Evolutionary conservation across 2,329 filamentous ascomycete species (phyloP).

Genomic region (Ustilaginoidea virens): DNA sequence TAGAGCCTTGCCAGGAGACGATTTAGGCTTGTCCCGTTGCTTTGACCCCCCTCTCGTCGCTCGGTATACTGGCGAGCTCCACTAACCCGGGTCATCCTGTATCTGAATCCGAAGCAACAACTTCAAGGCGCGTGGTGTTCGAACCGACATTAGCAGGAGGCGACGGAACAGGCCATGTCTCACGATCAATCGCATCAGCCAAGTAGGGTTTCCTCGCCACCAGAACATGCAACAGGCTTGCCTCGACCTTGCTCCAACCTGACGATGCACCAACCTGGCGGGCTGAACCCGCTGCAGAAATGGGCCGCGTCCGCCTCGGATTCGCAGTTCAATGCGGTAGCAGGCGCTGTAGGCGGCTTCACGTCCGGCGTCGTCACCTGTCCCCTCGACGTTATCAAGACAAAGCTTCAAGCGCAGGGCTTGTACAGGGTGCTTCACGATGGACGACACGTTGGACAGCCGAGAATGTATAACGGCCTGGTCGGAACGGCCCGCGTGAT

Average conservation of each 20-base stretch:
- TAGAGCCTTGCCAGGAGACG: background rate
- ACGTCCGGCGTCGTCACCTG: slow-evolving; percentile 91
- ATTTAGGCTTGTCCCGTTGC: slow-evolving; percentile 1
- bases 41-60: too few species aligned
- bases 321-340: slow-evolving; percentile 63
- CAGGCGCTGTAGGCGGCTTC: slow-evolving; percentile 79
- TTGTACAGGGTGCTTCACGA: slow-evolving; percentile 48
- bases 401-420: slow-evolving; percentile 89
- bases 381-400: slow-evolving; percentile 97
- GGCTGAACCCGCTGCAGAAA: slow-evolving; percentile 32
- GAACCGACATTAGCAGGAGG: too few species aligned
- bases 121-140: too few species aligned
- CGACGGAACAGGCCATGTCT: slow-evolving; percentile 27
- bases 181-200: slow-evolving; percentile 28
- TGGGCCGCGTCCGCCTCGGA: slow-evolving; percentile 43
- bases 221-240: slow-evolving; percentile 21
- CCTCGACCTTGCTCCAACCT: slow-evolving; percentile 17
- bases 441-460: slow-evolving; percentile 31
- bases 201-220: slow-evolving; percentile 14
- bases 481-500: slow-evolving; percentile 76
- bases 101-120: too few species aligned
- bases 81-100: too few species aligned
- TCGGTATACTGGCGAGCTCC: too few species aligned
- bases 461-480: slow-evolving; percentile 67
- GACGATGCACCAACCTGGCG: slow-evolving; percentile 16